phyloP scores from a whole-genome alignment of 352 stramenopile species.

The Globisporangium paroecandrum region DNA sequence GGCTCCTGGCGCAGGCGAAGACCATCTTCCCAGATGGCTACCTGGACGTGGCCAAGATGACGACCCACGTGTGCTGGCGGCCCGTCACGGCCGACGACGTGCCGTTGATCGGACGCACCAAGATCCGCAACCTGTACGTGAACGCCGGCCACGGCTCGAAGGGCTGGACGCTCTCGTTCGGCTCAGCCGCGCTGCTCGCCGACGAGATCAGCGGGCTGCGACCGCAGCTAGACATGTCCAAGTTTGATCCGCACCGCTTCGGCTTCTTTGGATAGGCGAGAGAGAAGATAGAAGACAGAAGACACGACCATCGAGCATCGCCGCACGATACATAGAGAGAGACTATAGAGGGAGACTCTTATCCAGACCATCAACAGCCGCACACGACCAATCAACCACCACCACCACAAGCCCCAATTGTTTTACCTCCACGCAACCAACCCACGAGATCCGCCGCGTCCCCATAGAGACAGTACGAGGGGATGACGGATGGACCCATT shows the following conservation, averaged over 20 bases:
- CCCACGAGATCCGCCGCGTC: not conserved
- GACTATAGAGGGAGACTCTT: not conserved
- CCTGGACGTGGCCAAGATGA: constrained; percentile 73
- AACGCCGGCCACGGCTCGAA: constrained; percentile 85
- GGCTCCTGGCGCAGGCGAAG: constrained; percentile 71
- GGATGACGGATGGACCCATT: constrained; percentile 1
- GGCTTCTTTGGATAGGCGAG: constrained; percentile 54
- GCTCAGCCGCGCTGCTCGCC: constrained; percentile 65
- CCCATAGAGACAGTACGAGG: constrained; percentile 6
- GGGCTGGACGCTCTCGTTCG: constrained; percentile 83
- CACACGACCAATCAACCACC: not conserved
- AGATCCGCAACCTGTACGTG: constrained; percentile 79
- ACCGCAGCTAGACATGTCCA: constrained; percentile 78
- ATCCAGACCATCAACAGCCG: not conserved
- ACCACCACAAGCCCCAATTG: not conserved
- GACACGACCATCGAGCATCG: not conserved
- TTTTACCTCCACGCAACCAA: constrained; percentile 1
- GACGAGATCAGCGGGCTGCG: constrained; percentile 77
- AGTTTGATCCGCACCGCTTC: constrained; percentile 79
- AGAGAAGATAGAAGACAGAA: not conserved
- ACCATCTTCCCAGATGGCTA: constrained; percentile 80
- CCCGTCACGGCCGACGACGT: constrained; percentile 83
- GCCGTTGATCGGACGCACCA: constrained; percentile 75
- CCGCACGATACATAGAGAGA: constrained; percentile 7
- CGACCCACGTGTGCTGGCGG: constrained; percentile 77